phyloP scores from a whole-genome alignment of 441 rosid genomes.

The Euphorbia celastroides region DNA sequence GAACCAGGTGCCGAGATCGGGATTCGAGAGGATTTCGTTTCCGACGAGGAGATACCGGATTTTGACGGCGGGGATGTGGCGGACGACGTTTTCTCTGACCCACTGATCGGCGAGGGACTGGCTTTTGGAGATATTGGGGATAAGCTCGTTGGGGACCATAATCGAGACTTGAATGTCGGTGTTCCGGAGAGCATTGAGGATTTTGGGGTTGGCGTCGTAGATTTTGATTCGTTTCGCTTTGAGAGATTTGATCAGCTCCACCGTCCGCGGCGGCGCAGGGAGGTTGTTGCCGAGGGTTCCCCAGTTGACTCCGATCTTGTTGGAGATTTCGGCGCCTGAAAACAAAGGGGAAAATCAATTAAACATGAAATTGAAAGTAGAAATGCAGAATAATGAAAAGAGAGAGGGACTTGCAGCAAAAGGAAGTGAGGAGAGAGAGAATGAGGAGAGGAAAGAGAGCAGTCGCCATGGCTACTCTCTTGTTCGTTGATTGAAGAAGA shows the following conservation, averaged over 20 bases:
- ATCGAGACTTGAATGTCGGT: conserved; percentile 59
- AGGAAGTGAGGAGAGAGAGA: conserved; percentile 30
- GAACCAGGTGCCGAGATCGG: conserved; percentile 46
- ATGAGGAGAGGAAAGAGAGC: conserved; percentile 26
- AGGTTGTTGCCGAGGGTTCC: conserved; percentile 81
- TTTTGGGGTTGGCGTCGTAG: conserved; percentile 70
- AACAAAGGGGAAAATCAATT: not conserved
- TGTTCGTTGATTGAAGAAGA: not conserved
- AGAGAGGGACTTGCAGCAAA: conserved; percentile 30
- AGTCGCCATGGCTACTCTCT: conserved; percentile 18
- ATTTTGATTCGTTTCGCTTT: conserved; percentile 67
- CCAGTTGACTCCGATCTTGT: conserved; percentile 64
- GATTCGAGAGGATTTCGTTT: conserved; percentile 61
- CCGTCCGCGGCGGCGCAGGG: conserved; percentile 52
- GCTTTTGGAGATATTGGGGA: conserved; percentile 47
- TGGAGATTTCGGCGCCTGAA: conserved; percentile 62
- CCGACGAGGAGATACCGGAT: conserved; percentile 88
- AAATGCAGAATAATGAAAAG: not conserved
- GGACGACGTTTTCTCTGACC: conserved; percentile 54
- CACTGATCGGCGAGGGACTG: conserved; percentile 59
- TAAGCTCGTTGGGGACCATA: conserved; percentile 72
- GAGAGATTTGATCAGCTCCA: conserved; percentile 52
- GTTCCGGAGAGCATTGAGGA: conserved; percentile 53
- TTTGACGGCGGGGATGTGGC: conserved; percentile 49
- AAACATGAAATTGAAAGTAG: not conserved